These are phyloP conservation scores for Mycena vitilis DNA, from an alignment of 768 basidiomycete genomes.

Conservation along the genomic window DNA sequence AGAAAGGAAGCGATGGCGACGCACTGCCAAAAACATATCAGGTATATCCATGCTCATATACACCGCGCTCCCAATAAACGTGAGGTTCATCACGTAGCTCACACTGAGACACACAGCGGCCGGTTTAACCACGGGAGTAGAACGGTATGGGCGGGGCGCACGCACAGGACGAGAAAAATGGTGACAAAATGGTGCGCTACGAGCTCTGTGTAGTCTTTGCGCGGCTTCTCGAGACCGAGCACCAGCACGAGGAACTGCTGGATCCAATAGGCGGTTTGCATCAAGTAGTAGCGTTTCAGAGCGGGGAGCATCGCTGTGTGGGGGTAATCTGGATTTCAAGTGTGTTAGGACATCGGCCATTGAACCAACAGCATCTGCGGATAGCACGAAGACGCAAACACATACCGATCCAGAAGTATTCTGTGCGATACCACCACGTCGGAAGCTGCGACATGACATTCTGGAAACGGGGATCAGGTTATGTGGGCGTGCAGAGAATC, in stretches of 20 bases:
- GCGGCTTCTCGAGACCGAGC: slow-evolving; percentile 90
- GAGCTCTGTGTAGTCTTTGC: slow-evolving; percentile 90
- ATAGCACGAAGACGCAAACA: slow-evolving; percentile 5
- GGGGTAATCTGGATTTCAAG: slow-evolving; percentile 74
- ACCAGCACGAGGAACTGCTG: slow-evolving; percentile 93
- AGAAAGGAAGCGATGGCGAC: slow-evolving; percentile 57
- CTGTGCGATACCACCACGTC: slow-evolving; percentile 87
- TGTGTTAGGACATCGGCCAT: background rate
- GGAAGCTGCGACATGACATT: slow-evolving; percentile 84
- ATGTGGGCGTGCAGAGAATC: background rate
- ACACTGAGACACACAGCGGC: slow-evolving; percentile 58
- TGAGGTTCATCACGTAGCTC: slow-evolving; percentile 85
- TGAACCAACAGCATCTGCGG: background rate
- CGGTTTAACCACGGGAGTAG: no score
- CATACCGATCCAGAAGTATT: slow-evolving; percentile 86
- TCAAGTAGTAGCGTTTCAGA: slow-evolving; percentile 92
- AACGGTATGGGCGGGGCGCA: background rate
- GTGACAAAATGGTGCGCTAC: slow-evolving; percentile 93
- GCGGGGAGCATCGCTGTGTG: slow-evolving; percentile 86
- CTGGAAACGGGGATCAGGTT: slow-evolving; percentile 49
- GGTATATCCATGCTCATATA: slow-evolving; percentile 98
- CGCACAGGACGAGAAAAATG: slow-evolving; percentile 90
- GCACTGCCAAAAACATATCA: slow-evolving; percentile 85
- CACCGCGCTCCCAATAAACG: slow-evolving; percentile 89
- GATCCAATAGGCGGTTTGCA: slow-evolving; percentile 93